phyloP scores from a whole-genome alignment of 768 basidiomycete species.

The Lactifluus hygrophoroides region DNA sequence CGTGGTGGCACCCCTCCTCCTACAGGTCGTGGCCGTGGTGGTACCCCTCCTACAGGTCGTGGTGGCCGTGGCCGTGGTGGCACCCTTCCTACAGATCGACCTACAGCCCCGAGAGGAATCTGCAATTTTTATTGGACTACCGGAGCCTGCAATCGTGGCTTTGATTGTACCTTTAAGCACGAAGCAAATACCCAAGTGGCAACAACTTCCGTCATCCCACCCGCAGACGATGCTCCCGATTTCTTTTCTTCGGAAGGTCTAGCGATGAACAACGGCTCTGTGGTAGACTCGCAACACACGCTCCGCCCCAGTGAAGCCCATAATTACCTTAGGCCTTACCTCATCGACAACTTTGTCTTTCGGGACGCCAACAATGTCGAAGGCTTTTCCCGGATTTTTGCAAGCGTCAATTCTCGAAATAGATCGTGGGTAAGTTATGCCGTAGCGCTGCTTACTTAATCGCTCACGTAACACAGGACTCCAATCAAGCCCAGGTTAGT shows the following conservation, averaged over 20 bases:
- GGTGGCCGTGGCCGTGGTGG: conserved; percentile 12
- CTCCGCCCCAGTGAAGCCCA: conserved; percentile 24
- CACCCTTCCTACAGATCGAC: not conserved
- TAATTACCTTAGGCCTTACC: conserved; percentile 23
- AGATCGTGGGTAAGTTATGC: conserved; percentile 20
- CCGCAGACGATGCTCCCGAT: conserved; percentile 16
- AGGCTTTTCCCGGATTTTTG: conserved; percentile 24
- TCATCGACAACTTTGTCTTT: conserved; percentile 23
- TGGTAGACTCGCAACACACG: conserved; percentile 2
- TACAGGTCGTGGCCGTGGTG: conserved; percentile 13
- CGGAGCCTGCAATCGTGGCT: conserved; percentile 23
- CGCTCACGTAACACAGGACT: conserved; percentile 12
- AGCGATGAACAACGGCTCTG: conserved; percentile 18
- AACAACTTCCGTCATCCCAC: not conserved
- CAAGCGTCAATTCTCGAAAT: conserved; percentile 23
- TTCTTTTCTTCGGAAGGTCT: conserved; percentile 22
- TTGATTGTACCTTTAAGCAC: conserved; percentile 27
- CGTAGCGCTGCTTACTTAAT: not conserved
- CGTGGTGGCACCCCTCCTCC: conserved; percentile 11
- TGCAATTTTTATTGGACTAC: conserved; percentile 27
- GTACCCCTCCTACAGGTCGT: conserved; percentile 3
- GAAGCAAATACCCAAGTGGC: conserved; percentile 7
- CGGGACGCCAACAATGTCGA: conserved; percentile 21
- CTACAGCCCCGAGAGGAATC: conserved; percentile 20
- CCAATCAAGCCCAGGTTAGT: conserved; percentile 27